Evolutionary conservation across 495 filamentous ascomycete species (phyloP), one percentile per base, ranked within the genome.

Genomic region (Lentithecium fluviatile): DNA sequence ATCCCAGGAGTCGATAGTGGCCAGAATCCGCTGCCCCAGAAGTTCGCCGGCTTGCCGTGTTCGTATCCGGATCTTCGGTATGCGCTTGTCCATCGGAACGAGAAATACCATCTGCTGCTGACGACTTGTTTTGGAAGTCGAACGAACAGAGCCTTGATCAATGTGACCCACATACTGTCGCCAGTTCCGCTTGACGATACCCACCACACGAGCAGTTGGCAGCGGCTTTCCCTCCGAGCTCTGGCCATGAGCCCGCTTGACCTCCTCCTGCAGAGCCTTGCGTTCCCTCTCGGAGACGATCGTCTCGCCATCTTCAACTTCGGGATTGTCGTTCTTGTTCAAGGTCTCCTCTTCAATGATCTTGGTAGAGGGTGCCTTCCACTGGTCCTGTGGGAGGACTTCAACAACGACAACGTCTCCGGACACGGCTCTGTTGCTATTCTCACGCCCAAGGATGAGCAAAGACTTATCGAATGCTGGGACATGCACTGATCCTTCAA

Each of bases 131-230:
- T 82, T 86, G 5, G 77, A 79, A 19, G 84, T 81, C 17, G 87
- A 80, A 52, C 86, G 83, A 37, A 90, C 87, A 13, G 95, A 96
- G 13, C 85, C 88, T 17, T 87, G 83, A 69, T 98, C 94, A 55
- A 98, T 82, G 73, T 96, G 91, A 12, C 94, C 94, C 36, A 98
- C 94, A 67, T 97, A 97, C 71, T 97, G 95, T 32, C 94, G 82
- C 94, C 94, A 98, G 70, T 96, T 96, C 36, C 95, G 82, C 73
- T 96, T 96, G 65, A 93, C 82, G 29, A 98, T 78, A 51, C 94
- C 94, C 37, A 97, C 94, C 19, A 97, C 89, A 71, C 82, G 87
- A 12, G 95, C 95, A 20, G 94, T 97, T 25, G 94, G 94, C 59
- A 96, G 91, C 11, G 91, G 84, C 45, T 82, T 82, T 29, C 88